Evolutionary conservation across 2,329 filamentous ascomycete genomes (phyloP).

Genomic region (Bretziella fagacearum): DNA sequence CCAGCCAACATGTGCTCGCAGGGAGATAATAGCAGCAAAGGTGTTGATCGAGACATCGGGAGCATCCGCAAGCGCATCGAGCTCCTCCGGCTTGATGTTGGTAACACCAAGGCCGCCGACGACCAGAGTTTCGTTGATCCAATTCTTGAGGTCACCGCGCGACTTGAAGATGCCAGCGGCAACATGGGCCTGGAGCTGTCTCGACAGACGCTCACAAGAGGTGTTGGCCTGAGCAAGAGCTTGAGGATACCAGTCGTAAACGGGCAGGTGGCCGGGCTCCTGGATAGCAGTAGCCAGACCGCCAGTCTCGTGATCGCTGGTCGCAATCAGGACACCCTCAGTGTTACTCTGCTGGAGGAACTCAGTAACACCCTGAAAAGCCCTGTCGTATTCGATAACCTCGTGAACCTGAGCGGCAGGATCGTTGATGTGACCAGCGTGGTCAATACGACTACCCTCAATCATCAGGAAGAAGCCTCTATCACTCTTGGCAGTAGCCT

Average conservation of each 20-base stretch:
- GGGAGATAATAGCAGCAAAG: slow-evolving; percentile 74
- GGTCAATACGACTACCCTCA: slow-evolving; percentile 88
- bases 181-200: slow-evolving; percentile 45
- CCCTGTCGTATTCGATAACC: slow-evolving; percentile 83
- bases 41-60: slow-evolving; percentile 36
- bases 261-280: slow-evolving; percentile 33
- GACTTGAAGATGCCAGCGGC: slow-evolving; percentile 20
- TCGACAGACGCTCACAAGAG: slow-evolving; percentile 54
- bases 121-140: slow-evolving; percentile 53
- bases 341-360: slow-evolving; percentile 61
- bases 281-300: slow-evolving; percentile 68
- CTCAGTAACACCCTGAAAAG: slow-evolving; percentile 67
- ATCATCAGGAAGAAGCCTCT: slow-evolving; percentile 98
- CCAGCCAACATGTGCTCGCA: slow-evolving; percentile 83
- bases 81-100: slow-evolving; percentile 55
- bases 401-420: slow-evolving; percentile 75
- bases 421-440: slow-evolving; percentile 77
- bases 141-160: slow-evolving; percentile 34
- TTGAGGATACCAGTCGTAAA: slow-evolving; percentile 63
- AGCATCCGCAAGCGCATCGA: slow-evolving; percentile 44
- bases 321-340: slow-evolving; percentile 69
- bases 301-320: slow-evolving; percentile 92
- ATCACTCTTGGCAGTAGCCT: slow-evolving; percentile 66
- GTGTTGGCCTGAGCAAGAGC: slow-evolving; percentile 63
- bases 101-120: slow-evolving; percentile 56